Evolutionary conservation across 2,329 filamentous ascomycete species (phyloP).

Genomic region (Thielaviopsis ethacetica): DNA sequence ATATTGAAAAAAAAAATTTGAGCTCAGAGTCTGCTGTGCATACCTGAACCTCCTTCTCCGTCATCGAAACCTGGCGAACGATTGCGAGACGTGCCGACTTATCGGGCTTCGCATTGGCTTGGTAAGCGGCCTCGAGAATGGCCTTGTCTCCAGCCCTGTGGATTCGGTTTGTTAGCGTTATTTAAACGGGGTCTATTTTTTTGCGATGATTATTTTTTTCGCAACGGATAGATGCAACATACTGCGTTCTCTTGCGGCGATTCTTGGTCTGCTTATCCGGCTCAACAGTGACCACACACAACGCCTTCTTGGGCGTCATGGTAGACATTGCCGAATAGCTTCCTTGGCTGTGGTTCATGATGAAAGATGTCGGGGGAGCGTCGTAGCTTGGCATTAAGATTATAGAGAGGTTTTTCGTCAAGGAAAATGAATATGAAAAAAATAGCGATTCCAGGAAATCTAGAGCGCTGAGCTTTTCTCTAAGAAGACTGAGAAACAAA

Average conservation of each 20-base stretch:
- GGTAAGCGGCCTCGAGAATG: slow-evolving; percentile 73
- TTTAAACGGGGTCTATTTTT: too few species aligned
- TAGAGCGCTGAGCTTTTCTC: too few species aligned
- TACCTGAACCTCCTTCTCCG: slow-evolving; percentile 95
- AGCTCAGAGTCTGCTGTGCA: slow-evolving; percentile 20
- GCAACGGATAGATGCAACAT: not conserved
- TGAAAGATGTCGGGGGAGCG: not conserved
- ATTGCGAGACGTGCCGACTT: slow-evolving; percentile 75
- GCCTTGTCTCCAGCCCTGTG: slow-evolving; percentile 72
- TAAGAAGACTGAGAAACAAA: too few species aligned
- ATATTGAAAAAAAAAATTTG: too few species aligned
- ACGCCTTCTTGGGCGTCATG: slow-evolving; percentile 11
- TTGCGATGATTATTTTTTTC: too few species aligned
- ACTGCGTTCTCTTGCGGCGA: slow-evolving; percentile 13
- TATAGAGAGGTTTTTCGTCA: not conserved
- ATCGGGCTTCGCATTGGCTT: slow-evolving; percentile 75
- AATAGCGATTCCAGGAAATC: too few species aligned
- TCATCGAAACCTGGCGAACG: slow-evolving; percentile 69
- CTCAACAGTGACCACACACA: slow-evolving; percentile 13
- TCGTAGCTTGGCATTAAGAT: slow-evolving; percentile 12
- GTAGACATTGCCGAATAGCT: slow-evolving; percentile 5
- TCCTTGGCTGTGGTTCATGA: slow-evolving; percentile 8
- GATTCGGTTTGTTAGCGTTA: too few species aligned
- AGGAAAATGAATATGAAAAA: too few species aligned
- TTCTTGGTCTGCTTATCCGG: slow-evolving; percentile 13